Percentiles rank a stretch among this genome's conserved stretches.
Conservation (phyloP, 2,329 filamentous ascomycete species). For the Aspergillus proliferans region DNA sequence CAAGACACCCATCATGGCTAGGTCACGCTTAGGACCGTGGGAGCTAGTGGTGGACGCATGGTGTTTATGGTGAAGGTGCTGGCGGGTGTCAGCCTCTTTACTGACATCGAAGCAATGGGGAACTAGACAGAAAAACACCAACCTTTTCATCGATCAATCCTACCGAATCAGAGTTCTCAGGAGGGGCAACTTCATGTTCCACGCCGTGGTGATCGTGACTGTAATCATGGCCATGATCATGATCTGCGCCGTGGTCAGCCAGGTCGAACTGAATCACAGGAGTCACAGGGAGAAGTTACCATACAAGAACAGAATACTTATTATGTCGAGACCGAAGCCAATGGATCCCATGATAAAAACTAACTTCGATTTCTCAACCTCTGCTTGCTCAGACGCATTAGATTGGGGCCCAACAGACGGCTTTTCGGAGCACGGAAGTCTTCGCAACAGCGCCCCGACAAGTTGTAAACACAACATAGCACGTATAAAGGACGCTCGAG, state of each 20-base stretch:
- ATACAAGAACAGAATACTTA: conserved; percentile 59
- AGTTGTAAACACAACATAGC: no score
- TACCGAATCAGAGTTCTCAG: neutral
- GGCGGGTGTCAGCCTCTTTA: neutral
- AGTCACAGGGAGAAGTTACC: conserved; percentile 33
- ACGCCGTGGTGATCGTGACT: neutral
- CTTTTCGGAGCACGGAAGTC: no score
- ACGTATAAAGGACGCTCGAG: no score
- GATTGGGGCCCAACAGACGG: conserved; percentile 4
- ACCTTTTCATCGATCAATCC: conserved; percentile 2
- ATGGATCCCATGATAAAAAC: conserved; percentile 62
- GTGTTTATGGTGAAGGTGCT: conserved; percentile 23
- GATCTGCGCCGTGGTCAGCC: conserved; percentile 1
- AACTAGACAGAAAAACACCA: neutral
- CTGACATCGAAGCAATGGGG: neutral
- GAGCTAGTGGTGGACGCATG: conserved; percentile 22
- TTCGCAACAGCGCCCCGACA: no score
- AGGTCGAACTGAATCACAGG: neutral
- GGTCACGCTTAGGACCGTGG: conserved; percentile 45
- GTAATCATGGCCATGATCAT: conserved; percentile 4
- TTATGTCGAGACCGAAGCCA: conserved; percentile 59
- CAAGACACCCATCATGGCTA: conserved; percentile 66
- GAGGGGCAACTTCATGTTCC: neutral
- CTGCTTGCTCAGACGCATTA: conserved; percentile 31
- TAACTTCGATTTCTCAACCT: conserved; percentile 55